phyloP scores from a whole-genome alignment of 2,329 filamentous ascomycete species.

The Aspergillus thermomutatus region DNA sequence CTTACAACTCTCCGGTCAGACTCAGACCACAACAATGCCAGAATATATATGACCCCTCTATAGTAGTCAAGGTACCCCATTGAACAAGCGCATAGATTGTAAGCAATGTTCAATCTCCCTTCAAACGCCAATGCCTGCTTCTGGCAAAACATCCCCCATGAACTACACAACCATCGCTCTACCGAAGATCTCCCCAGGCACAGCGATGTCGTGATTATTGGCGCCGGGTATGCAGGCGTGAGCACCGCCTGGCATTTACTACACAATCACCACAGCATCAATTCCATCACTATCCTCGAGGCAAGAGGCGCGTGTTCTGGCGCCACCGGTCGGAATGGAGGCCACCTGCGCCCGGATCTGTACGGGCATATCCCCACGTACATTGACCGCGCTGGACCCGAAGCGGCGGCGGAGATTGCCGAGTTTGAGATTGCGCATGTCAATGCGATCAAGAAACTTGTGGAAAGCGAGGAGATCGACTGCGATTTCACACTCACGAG shows the following conservation, averaged over 20 bases:
- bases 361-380: constrained; percentile 36
- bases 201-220: constrained; percentile 46
- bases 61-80: not conserved
- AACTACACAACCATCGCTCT: constrained; percentile 39
- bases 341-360: constrained; percentile 42
- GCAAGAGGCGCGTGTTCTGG: constrained; percentile 40
- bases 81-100: no score
- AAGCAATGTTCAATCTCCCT: not conserved
- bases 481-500: constrained; percentile 42
- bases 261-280: constrained; percentile 8
- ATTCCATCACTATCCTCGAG: constrained; percentile 36
- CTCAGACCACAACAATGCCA: not conserved
- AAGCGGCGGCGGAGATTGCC: constrained; percentile 36
- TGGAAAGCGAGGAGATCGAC: constrained; percentile 42
- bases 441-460: constrained; percentile 35
- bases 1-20: not conserved
- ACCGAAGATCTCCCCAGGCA: constrained; percentile 24
- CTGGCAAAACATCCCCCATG: constrained; percentile 42
- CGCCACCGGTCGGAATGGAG: constrained; percentile 44
- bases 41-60: not conserved
- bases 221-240: constrained; percentile 46
- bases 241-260: constrained; percentile 42
- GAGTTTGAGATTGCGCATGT: constrained; percentile 41
- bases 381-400: constrained; percentile 29
- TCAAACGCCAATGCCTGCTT: constrained; percentile 23